Conservation (phyloP, 192 early-diverging fungal genomes). For the Linnemannia elongata region DNA sequence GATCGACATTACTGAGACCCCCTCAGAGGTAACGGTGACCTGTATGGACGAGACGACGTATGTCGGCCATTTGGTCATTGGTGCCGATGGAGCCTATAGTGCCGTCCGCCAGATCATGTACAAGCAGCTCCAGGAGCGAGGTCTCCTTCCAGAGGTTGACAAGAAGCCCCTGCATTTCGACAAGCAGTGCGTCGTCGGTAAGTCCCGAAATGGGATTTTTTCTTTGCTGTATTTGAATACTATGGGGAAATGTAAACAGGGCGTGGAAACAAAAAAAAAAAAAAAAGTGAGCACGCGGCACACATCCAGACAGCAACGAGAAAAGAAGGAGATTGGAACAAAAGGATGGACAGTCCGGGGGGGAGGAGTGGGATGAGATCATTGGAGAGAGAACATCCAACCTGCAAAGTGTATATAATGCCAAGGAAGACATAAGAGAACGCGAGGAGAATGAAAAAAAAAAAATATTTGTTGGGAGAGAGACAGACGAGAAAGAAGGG, state of each 20-base stretch:
- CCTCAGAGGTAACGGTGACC: conserved; percentile 38
- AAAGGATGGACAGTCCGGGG: not conserved
- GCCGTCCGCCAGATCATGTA: conserved; percentile 51
- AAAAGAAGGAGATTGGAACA: not conserved
- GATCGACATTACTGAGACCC: conserved; percentile 39
- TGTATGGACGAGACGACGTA: conserved; percentile 53
- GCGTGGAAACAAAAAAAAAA: not conserved
- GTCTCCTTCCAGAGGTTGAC: conserved; percentile 35
- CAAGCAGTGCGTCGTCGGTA: conserved; percentile 55
- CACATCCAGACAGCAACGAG: not conserved
- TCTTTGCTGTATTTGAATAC: not conserved
- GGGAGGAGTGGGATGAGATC: not conserved
- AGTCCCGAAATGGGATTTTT: not conserved
- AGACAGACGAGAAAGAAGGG: no score
- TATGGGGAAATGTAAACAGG: not conserved
- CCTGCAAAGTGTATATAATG: no score
- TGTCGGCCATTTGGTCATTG: conserved; percentile 37
- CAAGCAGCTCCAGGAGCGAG: conserved; percentile 22
- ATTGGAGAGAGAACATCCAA: not conserved
- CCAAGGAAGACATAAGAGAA: not conserved
- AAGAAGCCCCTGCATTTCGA: conserved; percentile 44
- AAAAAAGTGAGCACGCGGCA: not conserved
- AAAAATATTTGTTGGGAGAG: not conserved
- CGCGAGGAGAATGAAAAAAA: not conserved
- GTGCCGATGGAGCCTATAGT: conserved; percentile 53